Conservation (phyloP, 225 moss, liverwort and hornwort genomes). For the Bryum argenteum region DNA sequence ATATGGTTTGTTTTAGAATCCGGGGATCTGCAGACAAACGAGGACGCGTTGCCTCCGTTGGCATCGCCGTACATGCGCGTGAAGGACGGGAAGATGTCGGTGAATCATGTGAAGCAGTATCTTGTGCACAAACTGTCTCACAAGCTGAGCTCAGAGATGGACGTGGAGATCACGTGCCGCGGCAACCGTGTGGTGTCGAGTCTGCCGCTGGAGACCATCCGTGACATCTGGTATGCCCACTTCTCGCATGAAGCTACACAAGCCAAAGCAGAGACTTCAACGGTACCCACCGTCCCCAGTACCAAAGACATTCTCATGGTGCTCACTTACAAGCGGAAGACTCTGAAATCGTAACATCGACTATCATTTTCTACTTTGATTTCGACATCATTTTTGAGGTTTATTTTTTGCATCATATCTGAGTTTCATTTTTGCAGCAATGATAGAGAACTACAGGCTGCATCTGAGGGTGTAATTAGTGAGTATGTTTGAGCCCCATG, state of each 20-base stretch:
- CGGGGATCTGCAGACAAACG: constrained; percentile 62
- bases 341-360: constrained; percentile 54
- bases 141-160: constrained; percentile 58
- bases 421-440: too few relatives aligned
- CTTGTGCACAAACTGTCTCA: constrained; percentile 75
- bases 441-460: constrained; percentile 3
- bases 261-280: constrained; percentile 42
- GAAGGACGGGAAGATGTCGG: constrained; percentile 90
- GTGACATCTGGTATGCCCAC: constrained; percentile 92
- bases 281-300: constrained; percentile 49
- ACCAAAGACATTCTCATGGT: constrained; percentile 92
- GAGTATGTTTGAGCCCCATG: constrained; percentile 38
- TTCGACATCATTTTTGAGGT: too few relatives aligned
- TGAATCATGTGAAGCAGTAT: constrained; percentile 86
- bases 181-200: constrained; percentile 97
- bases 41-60: constrained; percentile 80
- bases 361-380: background rate
- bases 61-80: constrained; percentile 80
- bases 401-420: too few relatives aligned
- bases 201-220: constrained; percentile 93
- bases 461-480: constrained; percentile 23
- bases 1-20: constrained; percentile 97
- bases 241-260: constrained; percentile 55
- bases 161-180: constrained; percentile 97
- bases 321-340: constrained; percentile 79